A percentile compares a stretch with the other conserved stretches of the same genome.
Evolutionary conservation across 2,329 filamentous ascomycete species (phyloP).

Genomic region (Fusarium kyushuense): DNA sequence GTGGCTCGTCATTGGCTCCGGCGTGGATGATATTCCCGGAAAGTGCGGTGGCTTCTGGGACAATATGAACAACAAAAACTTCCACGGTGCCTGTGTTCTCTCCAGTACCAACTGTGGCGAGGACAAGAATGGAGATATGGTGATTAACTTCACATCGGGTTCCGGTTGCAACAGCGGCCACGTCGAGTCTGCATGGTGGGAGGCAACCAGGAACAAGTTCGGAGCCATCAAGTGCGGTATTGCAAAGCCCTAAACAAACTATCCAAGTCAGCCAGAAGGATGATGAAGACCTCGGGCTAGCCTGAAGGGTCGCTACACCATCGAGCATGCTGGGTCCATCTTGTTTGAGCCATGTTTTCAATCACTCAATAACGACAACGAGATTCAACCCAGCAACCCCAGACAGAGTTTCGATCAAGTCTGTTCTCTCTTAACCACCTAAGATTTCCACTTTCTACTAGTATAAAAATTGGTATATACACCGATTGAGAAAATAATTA

Average conservation of each 20-base stretch:
- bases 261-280: too few relatives aligned
- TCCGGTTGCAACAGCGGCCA: not conserved
- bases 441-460: too few relatives aligned
- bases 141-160: not conserved
- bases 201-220: constrained; percentile 1
- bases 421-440: too few relatives aligned
- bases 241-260: not conserved
- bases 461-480: too few relatives aligned
- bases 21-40: not conserved
- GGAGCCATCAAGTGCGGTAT: not conserved
- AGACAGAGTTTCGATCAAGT: too few relatives aligned
- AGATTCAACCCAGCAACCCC: too few relatives aligned
- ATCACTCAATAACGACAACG: too few relatives aligned
- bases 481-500: too few relatives aligned
- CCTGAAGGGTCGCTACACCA: too few relatives aligned
- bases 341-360: too few relatives aligned
- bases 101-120: not conserved
- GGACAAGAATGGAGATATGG: not conserved
- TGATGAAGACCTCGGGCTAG: too few relatives aligned
- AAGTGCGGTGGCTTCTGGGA: not conserved
- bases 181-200: not conserved
- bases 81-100: not conserved
- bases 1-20: not conserved
- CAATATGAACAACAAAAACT: constrained; percentile 5
- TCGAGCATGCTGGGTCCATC: too few relatives aligned